Percentiles rank a stretch among this genome's conserved stretches.
Evolutionary conservation across 805 yeast species (phyloP).

Genomic region (Zygoascus flipseniorum): DNA sequence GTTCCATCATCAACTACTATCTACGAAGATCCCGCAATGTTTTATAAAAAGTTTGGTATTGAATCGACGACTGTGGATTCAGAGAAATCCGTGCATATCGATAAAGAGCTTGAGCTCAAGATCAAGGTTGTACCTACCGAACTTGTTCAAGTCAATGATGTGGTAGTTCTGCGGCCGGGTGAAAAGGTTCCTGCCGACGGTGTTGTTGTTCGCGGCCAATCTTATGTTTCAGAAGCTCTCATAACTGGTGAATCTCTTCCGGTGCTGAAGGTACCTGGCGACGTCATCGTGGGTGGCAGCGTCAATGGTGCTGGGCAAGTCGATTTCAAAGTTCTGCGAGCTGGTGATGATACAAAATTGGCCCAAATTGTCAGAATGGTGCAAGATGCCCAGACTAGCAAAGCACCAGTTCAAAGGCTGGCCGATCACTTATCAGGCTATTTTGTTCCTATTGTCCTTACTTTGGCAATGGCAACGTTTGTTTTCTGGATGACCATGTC

Average conservation of each 20-base stretch:
- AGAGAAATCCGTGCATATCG: background rate
- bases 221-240: constrained; percentile 83
- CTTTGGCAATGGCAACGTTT: constrained; percentile 58
- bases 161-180: constrained; percentile 76
- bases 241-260: constrained; percentile 89
- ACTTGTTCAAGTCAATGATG: constrained; percentile 66
- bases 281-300: constrained; percentile 78
- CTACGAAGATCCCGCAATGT: constrained; percentile 16
- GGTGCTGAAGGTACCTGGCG: constrained; percentile 52
- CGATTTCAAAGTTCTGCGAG: constrained; percentile 54
- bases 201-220: constrained; percentile 58
- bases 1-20: constrained; percentile 73
- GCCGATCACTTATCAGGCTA: constrained; percentile 80
- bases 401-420: constrained; percentile 84
- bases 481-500: constrained; percentile 47
- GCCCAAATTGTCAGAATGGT: constrained; percentile 82
- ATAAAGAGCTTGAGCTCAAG: constrained; percentile 18
- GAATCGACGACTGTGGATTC: background rate
- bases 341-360: constrained; percentile 80
- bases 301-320: constrained; percentile 72
- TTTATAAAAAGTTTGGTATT: constrained; percentile 1
- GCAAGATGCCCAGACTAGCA: constrained; percentile 77
- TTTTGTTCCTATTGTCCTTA: constrained; percentile 71
- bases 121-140: constrained; percentile 59
- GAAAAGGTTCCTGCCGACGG: constrained; percentile 92